Conservation (phyloP, 2,329 filamentous ascomycete genomes). For the Diplocarpon mali region DNA sequence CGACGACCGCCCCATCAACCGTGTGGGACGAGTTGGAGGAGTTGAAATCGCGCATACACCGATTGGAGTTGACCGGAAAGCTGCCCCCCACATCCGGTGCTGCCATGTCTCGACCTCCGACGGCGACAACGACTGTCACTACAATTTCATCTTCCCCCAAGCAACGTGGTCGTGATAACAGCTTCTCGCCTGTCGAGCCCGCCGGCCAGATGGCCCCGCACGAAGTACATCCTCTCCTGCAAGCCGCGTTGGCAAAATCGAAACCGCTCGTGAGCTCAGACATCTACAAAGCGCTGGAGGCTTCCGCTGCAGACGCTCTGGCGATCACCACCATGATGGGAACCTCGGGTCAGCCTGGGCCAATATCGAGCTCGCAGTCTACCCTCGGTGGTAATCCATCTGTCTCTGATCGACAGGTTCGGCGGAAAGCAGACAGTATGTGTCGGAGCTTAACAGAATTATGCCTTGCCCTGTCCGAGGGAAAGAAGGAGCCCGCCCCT, state of each 20-base stretch:
- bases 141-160: slow-evolving; percentile 87
- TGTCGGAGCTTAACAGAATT: slow-evolving; percentile 89
- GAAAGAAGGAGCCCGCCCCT: slow-evolving; percentile 26
- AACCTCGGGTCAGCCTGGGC: slow-evolving; percentile 54
- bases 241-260: slow-evolving; percentile 70
- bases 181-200: slow-evolving; percentile 34
- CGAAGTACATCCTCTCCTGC: slow-evolving; percentile 66
- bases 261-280: slow-evolving; percentile 58
- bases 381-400: slow-evolving; percentile 32
- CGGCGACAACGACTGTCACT: slow-evolving; percentile 82
- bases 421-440: slow-evolving; percentile 84
- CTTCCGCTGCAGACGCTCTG: slow-evolving; percentile 71
- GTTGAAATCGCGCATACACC: slow-evolving; percentile 82
- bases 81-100: slow-evolving; percentile 72
- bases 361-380: slow-evolving; percentile 47
- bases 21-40: slow-evolving; percentile 98
- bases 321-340: slow-evolving; percentile 70
- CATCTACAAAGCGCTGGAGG: slow-evolving; percentile 70
- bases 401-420: slow-evolving; percentile 70
- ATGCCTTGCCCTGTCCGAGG: slow-evolving; percentile 70
- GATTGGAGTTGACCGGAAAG: slow-evolving; percentile 82
- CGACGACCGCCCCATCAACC: slow-evolving; percentile 79
- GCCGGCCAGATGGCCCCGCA: slow-evolving; percentile 33
- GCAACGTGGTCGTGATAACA: slow-evolving; percentile 42
- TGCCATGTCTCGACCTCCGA: slow-evolving; percentile 65